Evolutionary conservation across 23 red algal genomes (phyloP).

Genomic region (Gracilaria vermiculophylla): DNA sequence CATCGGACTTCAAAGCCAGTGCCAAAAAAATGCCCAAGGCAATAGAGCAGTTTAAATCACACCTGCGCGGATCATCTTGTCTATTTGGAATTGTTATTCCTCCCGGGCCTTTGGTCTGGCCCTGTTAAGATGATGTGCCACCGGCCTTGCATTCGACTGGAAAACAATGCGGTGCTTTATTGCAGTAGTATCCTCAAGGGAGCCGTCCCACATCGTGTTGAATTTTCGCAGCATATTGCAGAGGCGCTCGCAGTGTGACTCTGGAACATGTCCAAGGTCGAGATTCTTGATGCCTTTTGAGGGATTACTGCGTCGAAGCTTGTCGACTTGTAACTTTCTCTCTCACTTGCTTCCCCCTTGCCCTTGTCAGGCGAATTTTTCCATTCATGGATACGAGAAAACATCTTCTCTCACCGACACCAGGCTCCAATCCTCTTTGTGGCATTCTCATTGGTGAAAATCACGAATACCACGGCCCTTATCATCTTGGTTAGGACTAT

Average conservation of each 20-base stretch:
- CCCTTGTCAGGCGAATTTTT: too few species aligned
- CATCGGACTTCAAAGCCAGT: neutral
- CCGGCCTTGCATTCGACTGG: neutral
- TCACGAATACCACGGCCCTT: neutral
- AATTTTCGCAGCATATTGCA: neutral
- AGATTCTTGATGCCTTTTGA: neutral
- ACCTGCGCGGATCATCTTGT: neutral
- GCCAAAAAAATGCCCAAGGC: neutral
- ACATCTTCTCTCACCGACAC: neutral
- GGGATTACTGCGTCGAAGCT: neutral
- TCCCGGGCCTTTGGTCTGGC: neutral
- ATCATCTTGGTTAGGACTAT: constrained; percentile 1
- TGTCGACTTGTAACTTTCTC: neutral
- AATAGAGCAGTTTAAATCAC: neutral
- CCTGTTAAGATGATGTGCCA: neutral
- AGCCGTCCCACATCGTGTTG: neutral
- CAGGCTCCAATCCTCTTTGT: neutral
- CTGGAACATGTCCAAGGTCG: neutral
- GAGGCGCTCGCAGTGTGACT: neutral
- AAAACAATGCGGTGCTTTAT: constrained; percentile 10
- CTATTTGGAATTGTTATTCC: neutral
- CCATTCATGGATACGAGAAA: too few species aligned
- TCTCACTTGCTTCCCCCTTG: neutral
- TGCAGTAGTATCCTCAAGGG: neutral
- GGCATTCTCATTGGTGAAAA: neutral